Percentiles rank a stretch among this genome's conserved stretches.
phyloP scores from a whole-genome alignment of 805 yeast species.

The Jamesozyma spencerorum region DNA sequence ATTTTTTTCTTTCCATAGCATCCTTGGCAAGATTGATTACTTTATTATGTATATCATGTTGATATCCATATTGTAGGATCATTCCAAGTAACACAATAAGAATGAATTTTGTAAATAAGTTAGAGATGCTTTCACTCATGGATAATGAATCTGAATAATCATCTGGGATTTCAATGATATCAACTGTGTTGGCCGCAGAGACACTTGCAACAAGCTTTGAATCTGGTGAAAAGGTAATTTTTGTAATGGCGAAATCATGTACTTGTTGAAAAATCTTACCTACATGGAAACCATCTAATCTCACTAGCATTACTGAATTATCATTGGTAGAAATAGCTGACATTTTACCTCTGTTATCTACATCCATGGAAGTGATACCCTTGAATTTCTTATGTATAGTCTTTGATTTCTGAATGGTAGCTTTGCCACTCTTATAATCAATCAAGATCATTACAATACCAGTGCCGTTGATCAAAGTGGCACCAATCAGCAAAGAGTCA shows the following conservation, averaged over 20 bases:
- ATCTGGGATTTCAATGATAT: constrained; percentile 52
- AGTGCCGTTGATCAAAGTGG: constrained; percentile 33
- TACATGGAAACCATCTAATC: constrained; percentile 41
- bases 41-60: constrained; percentile 17
- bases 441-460: constrained; percentile 34
- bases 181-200: constrained; percentile 70
- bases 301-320: constrained; percentile 52
- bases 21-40: constrained; percentile 7
- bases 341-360: constrained; percentile 27
- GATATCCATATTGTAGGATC: constrained; percentile 15
- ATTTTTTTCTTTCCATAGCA: background rate
- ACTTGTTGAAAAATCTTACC: constrained; percentile 47
- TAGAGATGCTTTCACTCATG: constrained; percentile 12
- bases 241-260: constrained; percentile 73
- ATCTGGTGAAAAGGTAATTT: constrained; percentile 56
- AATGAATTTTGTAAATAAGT: constrained; percentile 14
- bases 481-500: constrained; percentile 35
- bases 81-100: constrained; percentile 17
- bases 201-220: constrained; percentile 61
- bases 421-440: constrained; percentile 23
- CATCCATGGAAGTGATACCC: constrained; percentile 49
- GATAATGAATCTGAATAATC: constrained; percentile 33
- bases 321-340: constrained; percentile 44
- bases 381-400: constrained; percentile 33
- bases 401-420: constrained; percentile 20